Evolutionary conservation across 2,329 filamentous ascomycete species (phyloP), one percentile per base, ranked within the genome.

Genomic region (Sphaerostilbella broomeana): DNA sequence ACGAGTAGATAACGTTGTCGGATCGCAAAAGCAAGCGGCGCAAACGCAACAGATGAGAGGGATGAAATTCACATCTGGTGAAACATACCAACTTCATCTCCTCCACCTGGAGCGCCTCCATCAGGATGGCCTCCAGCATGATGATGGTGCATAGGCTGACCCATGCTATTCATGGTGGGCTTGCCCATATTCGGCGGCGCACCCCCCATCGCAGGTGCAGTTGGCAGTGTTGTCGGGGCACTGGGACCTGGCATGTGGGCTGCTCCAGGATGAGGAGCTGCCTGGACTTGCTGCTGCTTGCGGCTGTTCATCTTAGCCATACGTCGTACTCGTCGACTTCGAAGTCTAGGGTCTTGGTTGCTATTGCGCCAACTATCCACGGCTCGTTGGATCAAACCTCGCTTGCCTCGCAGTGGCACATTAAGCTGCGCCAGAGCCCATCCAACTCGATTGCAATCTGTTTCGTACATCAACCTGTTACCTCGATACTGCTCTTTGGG

Each of bases 311-410:
- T 86, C 73, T 98, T 98, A 40, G 89, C 89, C 86, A 94, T 92
- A 50, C 92, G 80, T 50, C 92, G 81, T 42, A 98, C 92, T 53
- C 92, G 77, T 61, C 92, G 77, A 64, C 90, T 97, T 58, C 92
- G 79, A 57, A 97, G 70, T 51, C 89, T 77, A 35, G 87, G 86
- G 55, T 98, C 92, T 67, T 94, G 88, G 66, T 97, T 97, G 74
- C 90, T 97, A 69, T 98, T 98, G 47, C 92, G 78, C 92, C 92
- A 97, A 68, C 89, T 95, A 64, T 98, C 92, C 30, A 98, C 92
- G 2, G 92, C 92, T 49, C 92, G 78, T 68, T 98, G 92, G 51
- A 98, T 98, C 44, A 98, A 73, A 6, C 92, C 92, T 52, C 92
- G 79, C 72, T 97, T 97, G 51, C 90, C 90, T 47, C 90, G 80